Evolutionary conservation across 2,329 filamentous ascomycete species (phyloP).

Genomic region (Phialocephala sp.): DNA sequence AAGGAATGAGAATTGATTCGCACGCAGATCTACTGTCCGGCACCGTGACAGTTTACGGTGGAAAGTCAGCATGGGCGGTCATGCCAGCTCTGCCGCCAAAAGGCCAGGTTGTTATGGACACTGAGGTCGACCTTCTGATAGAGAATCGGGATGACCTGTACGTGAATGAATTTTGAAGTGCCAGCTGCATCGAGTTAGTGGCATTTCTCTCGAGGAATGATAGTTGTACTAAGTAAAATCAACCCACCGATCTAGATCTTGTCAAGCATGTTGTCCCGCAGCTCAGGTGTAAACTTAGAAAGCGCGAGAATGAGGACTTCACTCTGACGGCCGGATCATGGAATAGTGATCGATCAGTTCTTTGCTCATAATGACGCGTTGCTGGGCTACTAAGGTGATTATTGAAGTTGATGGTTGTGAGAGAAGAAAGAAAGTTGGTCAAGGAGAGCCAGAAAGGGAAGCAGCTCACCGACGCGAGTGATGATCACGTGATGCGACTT

Average conservation of each 20-base stretch:
- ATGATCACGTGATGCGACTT: not conserved
- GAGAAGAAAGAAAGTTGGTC: not conserved
- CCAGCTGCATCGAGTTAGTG: not conserved
- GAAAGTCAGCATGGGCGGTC: not conserved
- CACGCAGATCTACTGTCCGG: not conserved
- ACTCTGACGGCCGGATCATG: not conserved
- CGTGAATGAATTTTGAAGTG: not conserved
- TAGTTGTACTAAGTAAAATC: not conserved
- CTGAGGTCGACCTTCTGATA: constrained; percentile 6
- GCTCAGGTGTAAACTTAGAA: not conserved
- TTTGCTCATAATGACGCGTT: not conserved
- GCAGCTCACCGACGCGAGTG: not conserved
- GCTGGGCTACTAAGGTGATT: not conserved
- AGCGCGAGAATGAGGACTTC: not conserved
- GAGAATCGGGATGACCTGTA: not conserved
- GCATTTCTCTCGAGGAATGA: not conserved
- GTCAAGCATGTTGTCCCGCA: not conserved
- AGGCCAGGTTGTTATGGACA: not conserved
- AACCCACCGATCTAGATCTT: not conserved
- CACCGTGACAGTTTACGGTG: not conserved
- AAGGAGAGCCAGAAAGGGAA: not conserved
- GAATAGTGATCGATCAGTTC: not conserved
- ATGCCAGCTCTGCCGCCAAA: not conserved
- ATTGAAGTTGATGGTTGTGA: not conserved
- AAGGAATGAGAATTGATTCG: not conserved